Conservation (phyloP, 176 grass and related monocot species). For the Raddia guianensis region DNA sequence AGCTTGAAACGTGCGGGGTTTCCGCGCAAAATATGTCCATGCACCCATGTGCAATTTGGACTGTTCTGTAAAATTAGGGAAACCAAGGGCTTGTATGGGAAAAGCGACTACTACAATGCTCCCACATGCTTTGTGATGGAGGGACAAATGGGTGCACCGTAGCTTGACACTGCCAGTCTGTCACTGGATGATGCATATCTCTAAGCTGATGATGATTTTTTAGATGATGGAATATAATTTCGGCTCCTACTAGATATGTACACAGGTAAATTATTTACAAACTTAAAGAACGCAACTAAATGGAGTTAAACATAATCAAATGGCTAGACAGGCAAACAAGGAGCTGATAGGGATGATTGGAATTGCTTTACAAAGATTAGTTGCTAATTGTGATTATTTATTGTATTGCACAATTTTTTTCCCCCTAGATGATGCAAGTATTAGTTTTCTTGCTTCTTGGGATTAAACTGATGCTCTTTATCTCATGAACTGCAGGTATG, state of each 20-base stretch:
- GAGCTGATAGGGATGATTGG: neutral
- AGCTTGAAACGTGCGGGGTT: neutral
- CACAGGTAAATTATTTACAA: too few relatives aligned
- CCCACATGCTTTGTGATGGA: slow-evolving; percentile 37
- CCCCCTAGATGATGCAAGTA: neutral
- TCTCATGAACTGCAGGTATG: slow-evolving; percentile 61
- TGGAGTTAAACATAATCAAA: too few relatives aligned
- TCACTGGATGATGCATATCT: neutral
- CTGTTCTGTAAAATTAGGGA: slow-evolving; percentile 21
- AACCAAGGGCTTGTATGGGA: slow-evolving; percentile 39
- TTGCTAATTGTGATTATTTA: neutral
- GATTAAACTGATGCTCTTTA: slow-evolving; percentile 28
- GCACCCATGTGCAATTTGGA: neutral
- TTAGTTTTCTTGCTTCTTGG: slow-evolving; percentile 1
- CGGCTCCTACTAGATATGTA: too few relatives aligned
- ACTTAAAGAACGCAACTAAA: too few relatives aligned
- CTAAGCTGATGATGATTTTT: neutral
- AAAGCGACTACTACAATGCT: neutral
- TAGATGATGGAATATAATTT: too few relatives aligned
- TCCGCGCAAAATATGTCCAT: slow-evolving; percentile 2
- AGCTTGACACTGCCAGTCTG: neutral
- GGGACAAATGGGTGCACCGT: neutral
- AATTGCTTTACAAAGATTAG: neutral
- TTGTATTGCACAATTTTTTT: neutral
- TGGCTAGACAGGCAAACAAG: too few relatives aligned